Percentiles rank a stretch among this genome's conserved stretches.
phyloP scores from a whole-genome alignment of 345 rosid species.

The Iberis pinnata region DNA sequence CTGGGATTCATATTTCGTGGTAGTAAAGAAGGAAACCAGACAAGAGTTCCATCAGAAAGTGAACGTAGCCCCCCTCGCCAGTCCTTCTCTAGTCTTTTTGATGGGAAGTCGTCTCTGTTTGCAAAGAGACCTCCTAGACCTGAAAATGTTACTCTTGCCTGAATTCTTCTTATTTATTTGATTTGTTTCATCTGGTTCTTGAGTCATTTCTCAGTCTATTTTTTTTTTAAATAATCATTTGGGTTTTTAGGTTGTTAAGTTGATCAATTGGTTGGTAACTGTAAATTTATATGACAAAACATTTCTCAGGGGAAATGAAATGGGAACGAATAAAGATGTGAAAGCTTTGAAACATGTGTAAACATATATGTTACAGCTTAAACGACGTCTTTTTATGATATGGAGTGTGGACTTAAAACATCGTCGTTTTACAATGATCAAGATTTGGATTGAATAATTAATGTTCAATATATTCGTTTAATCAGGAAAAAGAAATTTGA shows the following conservation, averaged over 20 bases:
- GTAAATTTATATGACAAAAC: slow-evolving; percentile 30
- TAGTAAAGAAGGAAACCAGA: slow-evolving; percentile 50
- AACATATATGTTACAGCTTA: too few relatives aligned
- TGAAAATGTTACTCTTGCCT: slow-evolving; percentile 51
- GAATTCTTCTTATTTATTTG: slow-evolving; percentile 11
- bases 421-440: too few relatives aligned
- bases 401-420: too few relatives aligned
- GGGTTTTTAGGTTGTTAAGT: slow-evolving; percentile 19
- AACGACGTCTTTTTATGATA: too few relatives aligned
- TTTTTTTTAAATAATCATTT: too few relatives aligned
- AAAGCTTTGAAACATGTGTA: too few relatives aligned
- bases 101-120: slow-evolving; percentile 75
- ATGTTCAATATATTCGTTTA: background rate
- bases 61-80: slow-evolving; percentile 37
- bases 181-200: slow-evolving; percentile 2
- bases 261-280: slow-evolving; percentile 27
- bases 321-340: slow-evolving; percentile 6
- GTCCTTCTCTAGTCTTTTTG: slow-evolving; percentile 70
- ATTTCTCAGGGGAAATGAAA: slow-evolving; percentile 1
- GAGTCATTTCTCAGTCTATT: too few relatives aligned
- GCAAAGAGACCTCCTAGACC: slow-evolving; percentile 68
- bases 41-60: slow-evolving; percentile 32
- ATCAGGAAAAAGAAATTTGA: background rate
- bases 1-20: slow-evolving; percentile 64
- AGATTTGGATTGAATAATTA: too few relatives aligned